A percentile compares a stretch with the other conserved stretches of the same genome.
Evolutionary conservation across 257 asterid species (phyloP).

Genomic region (Fraxinus quadrangulata): DNA sequence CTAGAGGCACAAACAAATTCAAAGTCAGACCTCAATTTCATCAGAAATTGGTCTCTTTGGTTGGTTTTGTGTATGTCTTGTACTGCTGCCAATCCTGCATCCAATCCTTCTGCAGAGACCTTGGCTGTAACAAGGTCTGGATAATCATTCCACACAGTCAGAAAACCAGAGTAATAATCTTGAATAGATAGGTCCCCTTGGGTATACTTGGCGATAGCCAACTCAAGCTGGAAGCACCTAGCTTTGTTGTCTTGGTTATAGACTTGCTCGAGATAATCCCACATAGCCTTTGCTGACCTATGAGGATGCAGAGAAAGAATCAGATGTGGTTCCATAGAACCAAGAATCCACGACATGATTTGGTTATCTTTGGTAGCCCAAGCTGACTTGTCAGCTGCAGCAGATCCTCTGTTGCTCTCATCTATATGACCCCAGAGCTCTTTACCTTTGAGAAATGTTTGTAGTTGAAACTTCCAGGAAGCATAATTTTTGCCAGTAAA

Average conservation of each 20-base stretch:
- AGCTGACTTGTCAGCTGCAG: neutral
- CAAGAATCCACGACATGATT: too few species aligned
- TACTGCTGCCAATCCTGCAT: neutral
- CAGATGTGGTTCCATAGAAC: too few species aligned
- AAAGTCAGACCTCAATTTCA: conserved; percentile 4
- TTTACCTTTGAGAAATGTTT: too few species aligned
- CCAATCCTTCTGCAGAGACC: neutral
- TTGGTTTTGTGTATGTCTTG: neutral
- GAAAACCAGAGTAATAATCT: conserved; percentile 1
- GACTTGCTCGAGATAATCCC: too few species aligned
- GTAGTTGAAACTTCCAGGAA: neutral
- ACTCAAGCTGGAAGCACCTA: neutral
- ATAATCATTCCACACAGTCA: neutral
- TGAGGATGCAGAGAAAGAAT: too few species aligned
- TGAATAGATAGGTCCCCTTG: conserved; percentile 3
- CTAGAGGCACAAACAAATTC: conserved; percentile 1
- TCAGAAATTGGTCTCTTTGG: conserved; percentile 12
- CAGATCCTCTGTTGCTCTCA: neutral
- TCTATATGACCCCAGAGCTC: neutral
- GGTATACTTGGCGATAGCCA: neutral
- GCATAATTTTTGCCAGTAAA: neutral
- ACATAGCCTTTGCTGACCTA: too few species aligned
- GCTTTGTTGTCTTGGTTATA: too few species aligned
- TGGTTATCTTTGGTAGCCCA: too few species aligned
- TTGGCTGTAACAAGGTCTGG: neutral